These are phyloP conservation scores for Lactifluus rugatus DNA, from an alignment of 768 basidiomycete species.

Conservation along the genomic window DNA sequence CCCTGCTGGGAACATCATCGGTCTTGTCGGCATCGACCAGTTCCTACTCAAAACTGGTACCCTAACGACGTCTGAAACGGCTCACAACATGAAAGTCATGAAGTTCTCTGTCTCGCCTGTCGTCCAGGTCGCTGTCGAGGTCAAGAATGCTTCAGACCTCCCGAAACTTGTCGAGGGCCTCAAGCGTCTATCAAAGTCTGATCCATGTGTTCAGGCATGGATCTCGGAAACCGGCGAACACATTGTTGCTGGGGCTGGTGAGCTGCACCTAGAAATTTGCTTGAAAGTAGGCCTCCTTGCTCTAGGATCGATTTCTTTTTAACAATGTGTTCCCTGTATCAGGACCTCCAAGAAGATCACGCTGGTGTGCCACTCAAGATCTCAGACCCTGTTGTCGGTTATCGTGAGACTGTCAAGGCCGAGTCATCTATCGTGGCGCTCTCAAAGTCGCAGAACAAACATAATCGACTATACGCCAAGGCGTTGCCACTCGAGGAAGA, in stretches of 20 bases:
- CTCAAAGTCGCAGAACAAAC: slow-evolving; percentile 99
- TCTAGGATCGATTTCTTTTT: background rate
- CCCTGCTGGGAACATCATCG: slow-evolving; percentile 96
- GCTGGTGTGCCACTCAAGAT: slow-evolving; percentile 98
- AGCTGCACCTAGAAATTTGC: slow-evolving; percentile 98
- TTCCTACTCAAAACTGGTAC: slow-evolving; percentile 99
- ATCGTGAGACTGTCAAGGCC: slow-evolving; percentile 93
- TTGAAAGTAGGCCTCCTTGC: slow-evolving; percentile 56
- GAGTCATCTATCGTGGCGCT: slow-evolving; percentile 94
- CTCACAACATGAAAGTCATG: slow-evolving; percentile 99
- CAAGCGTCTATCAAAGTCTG: slow-evolving; percentile 99
- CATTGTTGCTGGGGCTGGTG: slow-evolving; percentile 98
- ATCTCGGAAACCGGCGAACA: slow-evolving; percentile 90
- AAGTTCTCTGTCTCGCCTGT: slow-evolving; percentile 99
- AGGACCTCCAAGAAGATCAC: slow-evolving; percentile 99
- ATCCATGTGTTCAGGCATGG: slow-evolving; percentile 97
- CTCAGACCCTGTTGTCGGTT: slow-evolving; percentile 95
- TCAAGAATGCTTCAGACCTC: slow-evolving; percentile 98
- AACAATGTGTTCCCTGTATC: slow-evolving; percentile 7
- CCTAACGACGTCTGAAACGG: slow-evolving; percentile 93
- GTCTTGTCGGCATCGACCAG: slow-evolving; percentile 99
- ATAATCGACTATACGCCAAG: slow-evolving; percentile 96
- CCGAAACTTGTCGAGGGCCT: slow-evolving; percentile 99
- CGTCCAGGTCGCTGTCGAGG: slow-evolving; percentile 98
- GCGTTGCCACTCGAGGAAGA: slow-evolving; percentile 92